phyloP scores from a whole-genome alignment of 495 filamentous ascomycete species.

The Daldinia childiae region DNA sequence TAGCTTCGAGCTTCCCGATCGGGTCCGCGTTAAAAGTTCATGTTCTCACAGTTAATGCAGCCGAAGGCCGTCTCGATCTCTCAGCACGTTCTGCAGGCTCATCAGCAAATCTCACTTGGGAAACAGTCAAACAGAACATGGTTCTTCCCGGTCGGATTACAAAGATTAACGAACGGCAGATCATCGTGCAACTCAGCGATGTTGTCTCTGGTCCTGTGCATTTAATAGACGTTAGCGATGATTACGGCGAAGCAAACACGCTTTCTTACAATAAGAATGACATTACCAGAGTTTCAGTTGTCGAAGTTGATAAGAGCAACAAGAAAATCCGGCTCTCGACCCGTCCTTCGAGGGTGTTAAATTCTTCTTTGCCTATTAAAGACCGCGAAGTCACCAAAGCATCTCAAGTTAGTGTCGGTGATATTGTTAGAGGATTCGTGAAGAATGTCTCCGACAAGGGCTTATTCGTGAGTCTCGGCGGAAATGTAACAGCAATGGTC shows the following conservation, averaged over 20 bases:
- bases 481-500: constrained; percentile 81
- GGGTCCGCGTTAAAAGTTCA: constrained; percentile 84
- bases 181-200: constrained; percentile 87
- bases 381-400: constrained; percentile 78
- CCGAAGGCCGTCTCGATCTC: constrained; percentile 80
- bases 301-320: constrained; percentile 80
- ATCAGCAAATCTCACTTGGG: constrained; percentile 66
- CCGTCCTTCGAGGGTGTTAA: constrained; percentile 87
- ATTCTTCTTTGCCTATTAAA: constrained; percentile 81
- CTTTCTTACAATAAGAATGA: constrained; percentile 78
- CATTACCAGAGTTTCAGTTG: constrained; percentile 81
- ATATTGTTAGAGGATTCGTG: constrained; percentile 88
- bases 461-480: constrained; percentile 81
- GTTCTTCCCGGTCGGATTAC: constrained; percentile 84
- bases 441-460: constrained; percentile 87
- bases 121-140: constrained; percentile 77
- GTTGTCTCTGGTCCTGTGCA: constrained; percentile 75
- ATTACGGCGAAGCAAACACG: constrained; percentile 77
- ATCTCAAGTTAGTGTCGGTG: constrained; percentile 76
- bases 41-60: constrained; percentile 77
- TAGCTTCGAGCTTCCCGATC: constrained; percentile 85
- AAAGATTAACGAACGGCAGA: constrained; percentile 81
- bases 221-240: constrained; percentile 82
- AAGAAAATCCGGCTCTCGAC: constrained; percentile 83
- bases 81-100: constrained; percentile 69